These are phyloP conservation scores for Aspergillus conjunctus DNA, from an alignment of 495 filamentous ascomycete species.

Conservation along the genomic window DNA sequence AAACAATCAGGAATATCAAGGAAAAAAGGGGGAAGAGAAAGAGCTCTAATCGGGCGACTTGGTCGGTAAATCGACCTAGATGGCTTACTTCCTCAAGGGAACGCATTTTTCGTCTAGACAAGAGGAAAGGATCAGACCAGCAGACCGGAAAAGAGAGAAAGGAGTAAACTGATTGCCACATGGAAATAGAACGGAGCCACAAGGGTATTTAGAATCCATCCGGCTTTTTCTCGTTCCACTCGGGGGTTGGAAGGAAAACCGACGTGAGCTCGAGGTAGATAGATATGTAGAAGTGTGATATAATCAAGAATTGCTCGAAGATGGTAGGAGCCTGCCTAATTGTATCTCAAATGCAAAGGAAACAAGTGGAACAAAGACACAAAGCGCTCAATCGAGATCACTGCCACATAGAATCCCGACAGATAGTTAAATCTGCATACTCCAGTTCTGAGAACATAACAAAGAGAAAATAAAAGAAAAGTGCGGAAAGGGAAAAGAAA, in stretches of 20 bases:
- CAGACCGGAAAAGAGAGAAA: conserved; percentile 21
- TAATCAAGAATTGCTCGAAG: conserved; percentile 8
- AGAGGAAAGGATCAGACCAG: conserved; percentile 24
- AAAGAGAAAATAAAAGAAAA: conserved; percentile 18
- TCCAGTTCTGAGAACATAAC: conserved; percentile 17
- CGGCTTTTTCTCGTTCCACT: background rate
- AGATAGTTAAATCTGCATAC: conserved; percentile 18
- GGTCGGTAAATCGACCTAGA: conserved; percentile 24
- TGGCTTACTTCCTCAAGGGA: conserved; percentile 6
- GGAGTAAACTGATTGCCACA: conserved; percentile 3
- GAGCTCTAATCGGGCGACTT: conserved; percentile 26
- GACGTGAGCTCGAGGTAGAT: conserved; percentile 10
- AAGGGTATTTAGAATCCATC: background rate
- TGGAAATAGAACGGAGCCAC: background rate
- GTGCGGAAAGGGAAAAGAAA: background rate
- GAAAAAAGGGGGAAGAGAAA: conserved; percentile 19
- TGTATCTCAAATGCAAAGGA: conserved; percentile 30
- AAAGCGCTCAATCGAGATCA: conserved; percentile 33
- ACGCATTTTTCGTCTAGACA: conserved; percentile 4
- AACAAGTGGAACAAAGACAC: conserved; percentile 26
- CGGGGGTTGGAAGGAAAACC: conserved; percentile 1
- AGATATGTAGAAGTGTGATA: conserved; percentile 11
- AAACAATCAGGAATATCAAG: conserved; percentile 16
- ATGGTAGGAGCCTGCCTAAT: conserved; percentile 31
- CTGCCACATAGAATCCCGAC: conserved; percentile 26